Base-by-base conservation (phyloP, 352 stramenopile species). In the Globisporangium barbulae region DNA sequence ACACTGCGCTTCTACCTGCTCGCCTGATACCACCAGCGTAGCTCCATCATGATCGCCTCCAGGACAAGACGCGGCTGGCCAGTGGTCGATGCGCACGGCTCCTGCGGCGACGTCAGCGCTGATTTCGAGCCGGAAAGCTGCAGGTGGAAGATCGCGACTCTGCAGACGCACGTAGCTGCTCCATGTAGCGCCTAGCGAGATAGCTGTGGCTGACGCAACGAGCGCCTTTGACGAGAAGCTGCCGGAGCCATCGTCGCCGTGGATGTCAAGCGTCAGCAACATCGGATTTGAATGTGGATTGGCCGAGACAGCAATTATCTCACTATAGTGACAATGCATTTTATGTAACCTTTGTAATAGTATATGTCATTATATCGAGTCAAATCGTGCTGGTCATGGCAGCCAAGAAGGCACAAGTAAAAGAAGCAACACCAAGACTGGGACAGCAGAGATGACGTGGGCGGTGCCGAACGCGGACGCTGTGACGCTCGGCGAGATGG, bases 401-500 rank as follows among this genome's bases (percentile, higher is more conserved):
- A 41, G 35, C 35, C 35, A 41, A 41, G 15, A 12, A 9, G 8
- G 3, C 31, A 37, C 31, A 37, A 37, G 8, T 9, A 37, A 37
- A 37, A 9, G 5, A 37, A 37, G 31, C 31, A 37, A 37, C 31
- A 37, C 31, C 31, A 37, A 37, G 31, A 37, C 31, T 37, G 31
- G 3, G 5, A 37, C 31, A 17, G 39, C 35, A 33, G 17, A 63
- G 52, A 89, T 90, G 79, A 76, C 74, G 63, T 93, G 84, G 84
- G 64, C 79, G 9, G 71, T 89, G 57, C 84, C 84, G 21, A 76
- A 71, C n/a, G 56, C 59, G 30, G 80, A 90, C 58, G 76, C 84
- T 52, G 83, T 91, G 76, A 91, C 85, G 68, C 73, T 93, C 19
- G 85, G 85, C 10, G 85, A 93, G 70, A 76, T 90, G 50, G 67